These are phyloP conservation scores for Micractinium conductrix DNA, from an alignment of 139 green algal species.

Conservation along the genomic window DNA sequence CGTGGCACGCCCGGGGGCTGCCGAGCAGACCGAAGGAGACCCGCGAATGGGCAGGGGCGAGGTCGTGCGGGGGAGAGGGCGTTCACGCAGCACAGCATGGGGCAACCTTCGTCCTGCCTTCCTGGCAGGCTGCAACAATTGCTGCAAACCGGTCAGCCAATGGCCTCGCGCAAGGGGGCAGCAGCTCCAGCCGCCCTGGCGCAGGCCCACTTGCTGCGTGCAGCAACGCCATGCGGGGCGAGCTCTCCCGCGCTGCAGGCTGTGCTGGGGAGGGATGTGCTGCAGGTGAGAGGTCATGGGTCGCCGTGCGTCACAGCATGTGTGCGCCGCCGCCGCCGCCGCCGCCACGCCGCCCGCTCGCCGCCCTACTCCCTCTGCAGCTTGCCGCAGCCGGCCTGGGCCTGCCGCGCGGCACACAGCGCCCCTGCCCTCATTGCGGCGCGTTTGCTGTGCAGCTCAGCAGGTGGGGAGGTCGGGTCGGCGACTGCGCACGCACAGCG, in stretches of 20 bases:
- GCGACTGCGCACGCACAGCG: no score
- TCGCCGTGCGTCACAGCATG: neutral
- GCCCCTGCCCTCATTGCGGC: neutral
- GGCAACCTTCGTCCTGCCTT: no score
- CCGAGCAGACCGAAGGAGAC: no score
- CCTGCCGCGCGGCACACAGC: neutral
- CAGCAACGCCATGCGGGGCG: neutral
- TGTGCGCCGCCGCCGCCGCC: neutral
- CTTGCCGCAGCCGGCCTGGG: neutral
- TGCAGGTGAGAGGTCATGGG: conserved; percentile 19
- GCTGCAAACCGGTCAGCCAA: neutral
- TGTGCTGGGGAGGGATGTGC: neutral
- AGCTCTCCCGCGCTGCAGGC: neutral
- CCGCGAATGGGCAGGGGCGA: no score
- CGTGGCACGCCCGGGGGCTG: no score
- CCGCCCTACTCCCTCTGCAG: neutral
- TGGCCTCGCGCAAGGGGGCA: neutral
- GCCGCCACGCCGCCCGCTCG: neutral
- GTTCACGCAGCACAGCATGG: no score
- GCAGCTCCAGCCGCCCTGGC: neutral
- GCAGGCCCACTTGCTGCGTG: neutral
- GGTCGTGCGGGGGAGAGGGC: no score
- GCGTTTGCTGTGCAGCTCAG: neutral
- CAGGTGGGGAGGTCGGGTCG: no score
- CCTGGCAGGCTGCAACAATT: no score